These are phyloP conservation scores for Fomitiporia mediterranea DNA, from an alignment of 1,284 basidiomycete genomes.

Conservation along the genomic window DNA sequence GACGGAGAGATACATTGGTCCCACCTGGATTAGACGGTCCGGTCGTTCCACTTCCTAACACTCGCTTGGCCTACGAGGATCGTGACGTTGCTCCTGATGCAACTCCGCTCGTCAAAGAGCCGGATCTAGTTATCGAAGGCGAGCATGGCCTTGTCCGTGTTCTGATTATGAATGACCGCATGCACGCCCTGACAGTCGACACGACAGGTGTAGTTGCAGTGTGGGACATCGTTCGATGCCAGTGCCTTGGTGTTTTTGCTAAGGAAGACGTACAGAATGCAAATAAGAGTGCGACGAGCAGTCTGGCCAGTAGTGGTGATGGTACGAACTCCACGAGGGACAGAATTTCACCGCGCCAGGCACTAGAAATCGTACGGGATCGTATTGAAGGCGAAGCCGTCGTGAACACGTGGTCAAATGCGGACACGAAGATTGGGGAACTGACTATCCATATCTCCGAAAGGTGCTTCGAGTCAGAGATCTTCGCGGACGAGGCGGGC, in stretches of 20 bases:
- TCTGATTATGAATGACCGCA: slow-evolving; percentile 82
- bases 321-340: slow-evolving; percentile 22
- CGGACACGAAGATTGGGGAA: slow-evolving; percentile 88
- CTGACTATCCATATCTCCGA: slow-evolving; percentile 88
- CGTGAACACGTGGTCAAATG: slow-evolving; percentile 79
- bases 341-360: slow-evolving; percentile 70
- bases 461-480: slow-evolving; percentile 88
- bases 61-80: slow-evolving; percentile 61
- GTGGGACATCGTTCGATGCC: slow-evolving; percentile 86
- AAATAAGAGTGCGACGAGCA: slow-evolving; percentile 25
- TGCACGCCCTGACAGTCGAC: slow-evolving; percentile 90
- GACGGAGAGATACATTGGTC: slow-evolving; percentile 36
- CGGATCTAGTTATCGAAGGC: slow-evolving; percentile 75
- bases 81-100: slow-evolving; percentile 85
- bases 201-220: slow-evolving; percentile 82
- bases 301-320: slow-evolving; percentile 32
- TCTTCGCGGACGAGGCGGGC: slow-evolving; percentile 89
- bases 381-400: slow-evolving; percentile 91
- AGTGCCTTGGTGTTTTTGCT: slow-evolving; percentile 71
- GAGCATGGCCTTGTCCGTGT: slow-evolving; percentile 82
- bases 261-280: slow-evolving; percentile 62
- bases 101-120: slow-evolving; percentile 49
- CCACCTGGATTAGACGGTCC: slow-evolving; percentile 21
- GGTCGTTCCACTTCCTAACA: slow-evolving; percentile 28
- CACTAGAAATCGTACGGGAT: slow-evolving; percentile 82